Evolutionary conservation across 345 rosid genomes (phyloP).

Genomic region (Isatis tinctoria): DNA sequence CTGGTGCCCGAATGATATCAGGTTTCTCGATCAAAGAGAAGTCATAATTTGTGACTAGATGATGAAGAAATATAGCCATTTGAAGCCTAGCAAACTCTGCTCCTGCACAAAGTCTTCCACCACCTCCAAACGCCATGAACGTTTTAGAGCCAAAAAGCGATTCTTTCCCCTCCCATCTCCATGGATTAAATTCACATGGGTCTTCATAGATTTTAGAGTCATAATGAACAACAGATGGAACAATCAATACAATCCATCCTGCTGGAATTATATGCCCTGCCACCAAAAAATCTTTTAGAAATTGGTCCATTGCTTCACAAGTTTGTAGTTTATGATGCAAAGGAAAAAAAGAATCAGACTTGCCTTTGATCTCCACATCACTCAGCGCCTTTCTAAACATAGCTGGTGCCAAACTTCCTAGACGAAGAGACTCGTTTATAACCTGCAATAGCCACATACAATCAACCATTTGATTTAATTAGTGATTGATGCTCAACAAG

Average conservation of each 20-base stretch:
- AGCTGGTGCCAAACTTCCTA: constrained; percentile 38
- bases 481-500: neutral
- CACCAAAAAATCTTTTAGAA: neutral
- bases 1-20: constrained; percentile 22
- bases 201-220: constrained; percentile 30
- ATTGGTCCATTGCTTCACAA: neutral
- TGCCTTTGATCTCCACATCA: constrained; percentile 37
- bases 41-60: constrained; percentile 31
- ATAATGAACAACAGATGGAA: constrained; percentile 33
- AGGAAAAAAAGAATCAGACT: constrained; percentile 3
- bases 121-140: constrained; percentile 50
- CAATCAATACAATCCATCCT: constrained; percentile 41
- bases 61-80: constrained; percentile 35
- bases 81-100: constrained; percentile 44
- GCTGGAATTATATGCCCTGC: constrained; percentile 44
- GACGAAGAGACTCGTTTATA: constrained; percentile 43
- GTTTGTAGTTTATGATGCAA: neutral
- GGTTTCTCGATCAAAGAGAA: constrained; percentile 19
- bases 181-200: constrained; percentile 39
- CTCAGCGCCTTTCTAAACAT: constrained; percentile 34
- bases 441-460: constrained; percentile 26
- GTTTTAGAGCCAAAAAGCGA: constrained; percentile 35
- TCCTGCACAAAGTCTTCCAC: constrained; percentile 42
- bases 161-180: constrained; percentile 44
- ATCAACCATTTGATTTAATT: neutral